Evolutionary conservation across 371 early-diverging fungal genomes (phyloP), one percentile per base, ranked within the genome.

Genomic region (Umbelopsis sp.): DNA sequence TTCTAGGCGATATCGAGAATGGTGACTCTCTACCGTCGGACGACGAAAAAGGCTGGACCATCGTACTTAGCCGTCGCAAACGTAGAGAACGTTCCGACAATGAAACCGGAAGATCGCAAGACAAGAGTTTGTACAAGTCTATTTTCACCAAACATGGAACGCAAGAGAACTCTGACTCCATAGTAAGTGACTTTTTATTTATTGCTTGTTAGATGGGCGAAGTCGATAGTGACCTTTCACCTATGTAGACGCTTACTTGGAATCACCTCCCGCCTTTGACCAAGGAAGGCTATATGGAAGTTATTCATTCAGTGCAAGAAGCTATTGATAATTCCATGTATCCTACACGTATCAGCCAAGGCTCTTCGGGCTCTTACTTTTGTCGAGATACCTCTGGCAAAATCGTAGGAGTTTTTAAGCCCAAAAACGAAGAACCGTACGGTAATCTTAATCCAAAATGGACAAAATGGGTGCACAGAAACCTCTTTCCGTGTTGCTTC

Each of bases 381-480:
- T 93, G 94, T 75, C 80, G 88, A 44, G 87, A 93, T 70, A 69
- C 75, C 7, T 77, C 86, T 6, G 89, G 91, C 9, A 87, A 90
- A 68, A 92, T 92, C 63, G 90, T 97, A 0, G 96, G 95, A 6
- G 94, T 96, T 0, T 96, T 95, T 76, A 97, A 97, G 69, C 97
- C 97, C 8, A 94, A 94, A 76, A 91, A 97, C 70, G 97, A 97
- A 75, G 97, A 97, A 72, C 97, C 96, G 1, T 97, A 96, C 74
- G 95, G 95, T 0, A 84, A 89, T 6, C 74, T 93, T 50, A 97
- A 96, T 75, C 96, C 96, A 4, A 97, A 97, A 78, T 97, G 95
- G 96, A 89, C 92, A 3, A 96, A 97, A 74, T 96, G 94, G 95
- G 76, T 94, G n/a, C 96, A 96, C 72, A 83, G 91, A 20, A 94